Percentiles rank a stretch among this genome's conserved stretches.
Conservation (phyloP, 2,329 filamentous ascomycete species). For the Mycosphaerella sp. region DNA sequence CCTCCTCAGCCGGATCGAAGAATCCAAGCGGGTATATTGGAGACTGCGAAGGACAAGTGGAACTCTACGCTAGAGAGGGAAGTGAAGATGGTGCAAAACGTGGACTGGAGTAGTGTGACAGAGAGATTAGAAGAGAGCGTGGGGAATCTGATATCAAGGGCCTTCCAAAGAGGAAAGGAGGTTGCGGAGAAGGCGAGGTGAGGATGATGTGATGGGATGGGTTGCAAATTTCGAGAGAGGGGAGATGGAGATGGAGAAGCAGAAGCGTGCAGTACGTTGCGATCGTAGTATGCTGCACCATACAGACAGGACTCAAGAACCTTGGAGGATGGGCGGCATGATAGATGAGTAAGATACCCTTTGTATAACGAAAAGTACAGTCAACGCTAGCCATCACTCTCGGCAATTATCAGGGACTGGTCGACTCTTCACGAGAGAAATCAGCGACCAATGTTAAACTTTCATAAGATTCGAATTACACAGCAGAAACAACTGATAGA, state of each 20-base stretch:
- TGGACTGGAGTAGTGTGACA: constrained; percentile 41
- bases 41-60: constrained; percentile 48
- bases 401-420: too few species aligned
- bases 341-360: constrained; percentile 4
- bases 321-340: background rate
- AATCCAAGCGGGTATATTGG: constrained; percentile 38
- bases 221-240: background rate
- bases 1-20: constrained; percentile 37
- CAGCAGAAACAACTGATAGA: too few species aligned
- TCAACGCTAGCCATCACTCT: background rate
- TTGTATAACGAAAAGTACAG: background rate
- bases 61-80: constrained; percentile 43
- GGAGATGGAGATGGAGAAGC: background rate
- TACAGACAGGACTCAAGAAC: background rate
- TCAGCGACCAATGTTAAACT: too few species aligned
- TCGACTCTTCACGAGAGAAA: too few species aligned
- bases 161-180: constrained; percentile 25
- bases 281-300: background rate
- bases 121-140: constrained; percentile 40
- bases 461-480: too few species aligned
- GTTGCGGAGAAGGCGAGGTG: constrained; percentile 12
- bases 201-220: background rate
- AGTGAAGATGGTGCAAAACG: constrained; percentile 40
- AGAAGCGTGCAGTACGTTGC: too few species aligned
- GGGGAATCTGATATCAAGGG: constrained; percentile 31